phyloP scores from a whole-genome alignment of 805 yeast genomes.

The Pichia phayaonensis region DNA sequence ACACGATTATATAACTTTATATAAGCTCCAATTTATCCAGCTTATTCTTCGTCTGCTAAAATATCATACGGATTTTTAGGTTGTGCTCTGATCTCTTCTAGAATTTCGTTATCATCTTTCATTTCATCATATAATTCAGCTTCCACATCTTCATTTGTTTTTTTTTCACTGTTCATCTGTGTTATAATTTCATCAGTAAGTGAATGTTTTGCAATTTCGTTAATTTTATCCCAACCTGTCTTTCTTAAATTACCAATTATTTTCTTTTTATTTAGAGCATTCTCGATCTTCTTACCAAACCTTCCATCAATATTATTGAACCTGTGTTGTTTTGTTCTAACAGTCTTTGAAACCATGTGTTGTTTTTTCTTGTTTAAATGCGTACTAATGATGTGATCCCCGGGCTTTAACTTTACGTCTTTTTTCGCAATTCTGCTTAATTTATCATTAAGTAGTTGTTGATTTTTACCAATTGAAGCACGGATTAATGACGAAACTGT shows the following conservation, averaged over 20 bases:
- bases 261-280: conserved; percentile 56
- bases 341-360: conserved; percentile 22
- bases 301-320: conserved; percentile 15
- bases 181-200: conserved; percentile 11
- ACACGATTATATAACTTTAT: neutral
- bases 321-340: conserved; percentile 13
- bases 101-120: conserved; percentile 12
- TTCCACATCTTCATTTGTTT: conserved; percentile 8
- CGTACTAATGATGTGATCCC: conserved; percentile 4
- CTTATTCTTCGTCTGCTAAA: conserved; percentile 19
- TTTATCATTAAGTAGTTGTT: conserved; percentile 50
- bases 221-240: conserved; percentile 66
- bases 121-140: conserved; percentile 14
- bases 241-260: conserved; percentile 56
- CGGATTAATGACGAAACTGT: conserved; percentile 58
- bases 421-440: conserved; percentile 26
- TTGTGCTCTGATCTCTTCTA: conserved; percentile 1
- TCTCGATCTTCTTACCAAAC: conserved; percentile 43
- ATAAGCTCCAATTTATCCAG: neutral
- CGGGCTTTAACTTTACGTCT: conserved; percentile 5
- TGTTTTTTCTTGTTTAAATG: conserved; percentile 20
- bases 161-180: conserved; percentile 15
- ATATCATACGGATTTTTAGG: conserved; percentile 22
- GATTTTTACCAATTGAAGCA: conserved; percentile 53
- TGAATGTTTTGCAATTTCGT: conserved; percentile 36